Percentiles rank a stretch among this genome's conserved stretches.
Evolutionary conservation across 768 basidiomycete species (phyloP).

Genomic region (Crepidotus variabilis): DNA sequence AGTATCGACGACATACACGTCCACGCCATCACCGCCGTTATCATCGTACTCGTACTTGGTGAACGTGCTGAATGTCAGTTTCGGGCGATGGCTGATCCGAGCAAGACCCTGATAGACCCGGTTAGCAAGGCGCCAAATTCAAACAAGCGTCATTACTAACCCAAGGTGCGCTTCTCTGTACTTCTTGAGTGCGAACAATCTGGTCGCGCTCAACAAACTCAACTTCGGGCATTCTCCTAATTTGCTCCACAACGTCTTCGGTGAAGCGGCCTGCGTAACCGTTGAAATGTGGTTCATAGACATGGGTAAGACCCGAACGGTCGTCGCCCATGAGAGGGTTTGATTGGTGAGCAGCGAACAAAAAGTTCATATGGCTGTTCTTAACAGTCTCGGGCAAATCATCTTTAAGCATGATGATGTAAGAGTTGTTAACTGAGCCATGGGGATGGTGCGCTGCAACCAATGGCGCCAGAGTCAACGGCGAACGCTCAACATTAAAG

Average conservation of each 20-base stretch:
- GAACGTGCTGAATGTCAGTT: constrained; percentile 79
- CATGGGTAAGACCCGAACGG: constrained; percentile 59
- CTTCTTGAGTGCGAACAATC: constrained; percentile 73
- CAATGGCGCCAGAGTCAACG: constrained; percentile 59
- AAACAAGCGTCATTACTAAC: constrained; percentile 37
- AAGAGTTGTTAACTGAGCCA: constrained; percentile 83
- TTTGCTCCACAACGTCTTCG: constrained; percentile 60
- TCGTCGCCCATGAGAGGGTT: constrained; percentile 47
- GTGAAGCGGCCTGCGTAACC: constrained; percentile 86
- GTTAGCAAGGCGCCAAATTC: background rate
- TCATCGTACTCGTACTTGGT: constrained; percentile 71
- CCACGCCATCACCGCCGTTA: constrained; percentile 86
- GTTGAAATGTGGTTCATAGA: constrained; percentile 70
- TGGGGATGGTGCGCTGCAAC: constrained; percentile 57
- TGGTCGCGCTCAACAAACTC: constrained; percentile 93
- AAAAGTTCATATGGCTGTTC: constrained; percentile 76
- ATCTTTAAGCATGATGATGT: constrained; percentile 87
- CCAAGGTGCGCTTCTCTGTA: constrained; percentile 81
- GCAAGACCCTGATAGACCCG: constrained; percentile 74
- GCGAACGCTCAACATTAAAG: constrained; percentile 31
- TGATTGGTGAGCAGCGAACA: constrained; percentile 58
- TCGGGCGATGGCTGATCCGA: constrained; percentile 83
- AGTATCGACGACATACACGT: constrained; percentile 86
- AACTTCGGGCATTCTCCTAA: constrained; percentile 85
- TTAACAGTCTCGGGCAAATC: constrained; percentile 53